Base-by-base conservation (phyloP, 1,139 yeast species). In the Diutina scorzettiae region DNA sequence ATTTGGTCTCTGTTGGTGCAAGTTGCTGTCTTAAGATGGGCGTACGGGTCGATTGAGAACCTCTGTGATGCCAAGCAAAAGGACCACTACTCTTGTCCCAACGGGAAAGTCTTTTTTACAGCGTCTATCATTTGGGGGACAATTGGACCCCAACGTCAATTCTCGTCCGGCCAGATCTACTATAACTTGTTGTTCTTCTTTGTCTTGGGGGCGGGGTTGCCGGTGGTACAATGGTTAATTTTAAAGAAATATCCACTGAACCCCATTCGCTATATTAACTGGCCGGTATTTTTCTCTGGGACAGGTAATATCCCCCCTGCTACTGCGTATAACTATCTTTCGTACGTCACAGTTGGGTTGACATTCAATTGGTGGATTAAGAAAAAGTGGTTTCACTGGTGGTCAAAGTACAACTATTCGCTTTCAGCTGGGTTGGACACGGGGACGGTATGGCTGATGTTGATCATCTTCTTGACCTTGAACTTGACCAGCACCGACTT, bases 101-200 rank as follows among this genome's bases (percentile, higher is more conserved):
- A 59, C 45, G 71, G 69, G 46, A 57, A 56, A 47, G 70, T 69
- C 1, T 75, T 69, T 54, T 77, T 63, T 59, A 64, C 66, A 42
- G 76, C 84, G 7, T 69, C 78, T 3, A 69, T 79, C 32, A 64
- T 75, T 40, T 80, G 85, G 85, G 83, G 84, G 44, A 73, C 73
- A 8, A 71, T 78, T 49, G 83, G 82, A 2, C 80, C 82, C 1
- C 58, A 63, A 48, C 64, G 70, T 47, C 69, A 65, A 42, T 73
- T 73, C 29, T 29, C 36, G 29, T 29, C 14, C 11, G 41, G 41
- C 9, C 48, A 64, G 69, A 18, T 53, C 75, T 56, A 73, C 73
- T 57, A 65, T 50, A 59, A 60, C 4, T 57, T 64, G 44, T 57
- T 66, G 45, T 67, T 57, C 58, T 67, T 67, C 61, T 66, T 66